Base-by-base conservation (phyloP, 2,329 filamentous ascomycete genomes). In the Ilyonectria destructans region DNA sequence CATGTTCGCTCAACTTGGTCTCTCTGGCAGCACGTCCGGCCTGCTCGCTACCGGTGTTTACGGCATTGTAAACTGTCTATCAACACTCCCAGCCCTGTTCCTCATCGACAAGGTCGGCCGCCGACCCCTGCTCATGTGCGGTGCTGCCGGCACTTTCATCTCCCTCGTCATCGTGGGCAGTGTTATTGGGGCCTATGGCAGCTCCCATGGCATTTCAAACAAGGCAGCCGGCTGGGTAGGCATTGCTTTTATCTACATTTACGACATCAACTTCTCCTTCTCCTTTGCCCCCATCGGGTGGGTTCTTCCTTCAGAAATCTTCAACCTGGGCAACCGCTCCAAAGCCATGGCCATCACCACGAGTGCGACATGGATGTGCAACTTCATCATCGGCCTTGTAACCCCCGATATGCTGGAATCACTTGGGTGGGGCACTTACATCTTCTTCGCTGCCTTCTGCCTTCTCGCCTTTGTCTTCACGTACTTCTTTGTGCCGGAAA, bases 251-350 rank as follows among this genome's bases (percentile, higher is more conserved):
- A 89, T 86, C 57, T 92, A 91, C 76, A 83, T 92, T 17, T 85
- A 92, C 65, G 88, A 91, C 74, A 85, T 91, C 71, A 83, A 90
- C 69, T 92, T 92, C 75, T 87, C 88, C 1, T 81, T 91, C n/a
- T 91, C 89, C 0, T 84, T 90, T 19, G 90, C 89, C 0, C 89
- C 89, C 1, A 87, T 90, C 3, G 88, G 86, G 61, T 92, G 90
- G 90, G 86, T 91, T 51, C 91, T 92, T 69, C 87, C 88, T 0
- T 87, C 89, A 5, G 90, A 92, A 77, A 86, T 91, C 37, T 91
- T 88, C 81, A 87, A 86, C 2, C 77, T 90, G 0, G 85, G 84
- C 8, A 88, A 85, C 52, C 83, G 89, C 19, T 85, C 89, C 12
- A 89, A 90, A 73, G 89, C 87, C n/a, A 88, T 89, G 70, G 85